phyloP scores from a whole-genome alignment of 257 asterid species.

The Solanum megistacrolobum region DNA sequence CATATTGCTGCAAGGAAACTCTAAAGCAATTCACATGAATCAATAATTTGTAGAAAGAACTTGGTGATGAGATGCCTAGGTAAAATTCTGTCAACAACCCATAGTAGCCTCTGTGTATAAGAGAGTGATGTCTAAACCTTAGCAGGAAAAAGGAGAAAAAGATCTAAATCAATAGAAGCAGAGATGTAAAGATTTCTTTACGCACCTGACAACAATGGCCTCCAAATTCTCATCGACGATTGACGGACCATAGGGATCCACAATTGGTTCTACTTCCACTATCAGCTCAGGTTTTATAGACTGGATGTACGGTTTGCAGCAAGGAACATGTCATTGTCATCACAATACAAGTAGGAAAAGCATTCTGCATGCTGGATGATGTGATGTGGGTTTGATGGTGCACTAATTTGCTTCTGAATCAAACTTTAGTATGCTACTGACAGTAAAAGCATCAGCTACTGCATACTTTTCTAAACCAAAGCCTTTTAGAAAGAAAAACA shows the following conservation, averaged over 20 bases:
- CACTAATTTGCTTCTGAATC: not conserved
- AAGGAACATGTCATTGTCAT: conserved; percentile 9
- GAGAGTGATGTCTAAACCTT: not conserved
- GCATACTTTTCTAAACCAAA: not conserved
- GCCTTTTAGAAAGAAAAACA: not conserved
- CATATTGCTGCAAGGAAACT: not conserved
- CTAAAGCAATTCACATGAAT: not conserved
- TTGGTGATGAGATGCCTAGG: not conserved
- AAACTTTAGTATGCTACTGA: not conserved
- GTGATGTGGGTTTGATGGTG: not conserved
- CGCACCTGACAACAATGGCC: conserved; percentile 83
- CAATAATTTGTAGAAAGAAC: not conserved
- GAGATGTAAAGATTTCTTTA: not conserved
- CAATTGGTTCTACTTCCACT: conserved; percentile 68
- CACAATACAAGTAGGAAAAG: not conserved
- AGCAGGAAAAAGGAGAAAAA: not conserved
- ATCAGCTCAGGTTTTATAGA: conserved; percentile 63
- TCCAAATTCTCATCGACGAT: conserved; percentile 68
- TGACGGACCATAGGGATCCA: conserved; percentile 91
- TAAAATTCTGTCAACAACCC: not conserved
- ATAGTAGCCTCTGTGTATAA: not conserved
- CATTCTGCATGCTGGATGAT: not conserved
- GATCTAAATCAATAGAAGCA: not conserved
- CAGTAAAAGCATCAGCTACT: not conserved
- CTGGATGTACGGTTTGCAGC: conserved; percentile 27